Base-by-base conservation (phyloP, 2,329 filamentous ascomycete species). In the Acephala macrosclerotiorum region DNA sequence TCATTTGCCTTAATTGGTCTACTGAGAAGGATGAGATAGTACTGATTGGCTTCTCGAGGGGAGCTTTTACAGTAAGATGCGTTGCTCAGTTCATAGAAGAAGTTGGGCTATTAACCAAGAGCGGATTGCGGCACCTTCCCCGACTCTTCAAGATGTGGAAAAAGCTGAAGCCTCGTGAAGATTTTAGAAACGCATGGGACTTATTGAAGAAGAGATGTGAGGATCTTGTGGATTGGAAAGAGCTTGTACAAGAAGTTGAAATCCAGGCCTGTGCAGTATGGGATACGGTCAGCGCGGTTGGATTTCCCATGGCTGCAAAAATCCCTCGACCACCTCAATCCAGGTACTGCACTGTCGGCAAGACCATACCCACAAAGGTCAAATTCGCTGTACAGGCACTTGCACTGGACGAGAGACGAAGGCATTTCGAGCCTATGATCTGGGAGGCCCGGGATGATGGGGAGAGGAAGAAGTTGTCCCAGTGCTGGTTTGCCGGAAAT, bases 321-420 rank as follows among this genome's bases (percentile, higher is more conserved):
- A 45, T 45, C 42, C 3, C 12, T 14, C 42, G 12, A 20, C 9
- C 20, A 51, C 8, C 7, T 25, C 2, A 14, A 9, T 5, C 20
- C 5, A 38, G 3, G 22, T 60, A 16, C 33, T 14, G 8, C 1
- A 18, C n/a, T 29, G 60, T 66, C 14, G 36, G 35, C 22, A 25
- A 57, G n/a, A 47, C 14, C 8, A 36, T 67, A 16, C 58, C 62
- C n/a, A 64, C 70, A 64, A 75, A 77, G 63, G 76, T 84, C 22
- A 74, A 80, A 62, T 72, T 81, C 66, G 81, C 81, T 0, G 81
- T 83, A 64, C 81, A 83, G 60, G 81, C 81, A 3, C 75, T 84
- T 4, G 80, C 80, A 2, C 75, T 83, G 18, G 81, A 83, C 66
- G 81, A 84, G 68, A 77, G 78, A 25, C 76, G 82, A 40, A 61